A percentile compares a stretch with the other conserved stretches of the same genome.
Conservation (phyloP, 345 rosid genomes). For the Brassica incana region DNA sequence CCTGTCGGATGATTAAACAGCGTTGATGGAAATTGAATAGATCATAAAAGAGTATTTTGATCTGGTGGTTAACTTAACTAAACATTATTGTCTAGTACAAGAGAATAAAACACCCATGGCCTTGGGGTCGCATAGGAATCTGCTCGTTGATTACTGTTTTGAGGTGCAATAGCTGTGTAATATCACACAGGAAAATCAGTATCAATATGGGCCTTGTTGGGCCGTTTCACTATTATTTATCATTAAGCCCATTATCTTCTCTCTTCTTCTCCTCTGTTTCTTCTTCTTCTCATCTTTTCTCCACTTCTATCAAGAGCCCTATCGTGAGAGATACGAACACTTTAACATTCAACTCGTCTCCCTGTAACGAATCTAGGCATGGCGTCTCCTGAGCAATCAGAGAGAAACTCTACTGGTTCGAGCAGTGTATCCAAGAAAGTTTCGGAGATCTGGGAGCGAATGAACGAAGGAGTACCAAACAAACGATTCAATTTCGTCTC, state of each 20-base stretch:
- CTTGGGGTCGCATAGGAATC: no score
- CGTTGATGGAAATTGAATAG: background rate
- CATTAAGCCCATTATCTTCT: background rate
- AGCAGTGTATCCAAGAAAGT: constrained; percentile 47
- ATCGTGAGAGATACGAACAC: background rate
- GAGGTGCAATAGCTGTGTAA: no score
- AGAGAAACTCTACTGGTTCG: constrained; percentile 23
- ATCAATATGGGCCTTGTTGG: background rate
- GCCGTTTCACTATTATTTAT: background rate
- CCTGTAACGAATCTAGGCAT: background rate
- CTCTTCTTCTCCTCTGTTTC: background rate
- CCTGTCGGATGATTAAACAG: background rate
- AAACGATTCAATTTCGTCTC: constrained; percentile 31
- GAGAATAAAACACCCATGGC: no score
- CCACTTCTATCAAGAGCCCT: background rate
- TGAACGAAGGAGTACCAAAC: constrained; percentile 40
- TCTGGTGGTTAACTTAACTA: no score
- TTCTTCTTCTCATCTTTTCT: background rate
- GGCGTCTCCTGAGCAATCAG: constrained; percentile 30
- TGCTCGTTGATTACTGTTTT: no score
- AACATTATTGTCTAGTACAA: no score
- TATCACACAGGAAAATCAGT: background rate
- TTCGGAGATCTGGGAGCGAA: constrained; percentile 32
- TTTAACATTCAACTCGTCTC: background rate
- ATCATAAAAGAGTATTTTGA: no score